These are phyloP conservation scores for Rhytidiadelphus loreus DNA, from an alignment of 225 moss, liverwort and hornwort genomes.

Conservation along the genomic window DNA sequence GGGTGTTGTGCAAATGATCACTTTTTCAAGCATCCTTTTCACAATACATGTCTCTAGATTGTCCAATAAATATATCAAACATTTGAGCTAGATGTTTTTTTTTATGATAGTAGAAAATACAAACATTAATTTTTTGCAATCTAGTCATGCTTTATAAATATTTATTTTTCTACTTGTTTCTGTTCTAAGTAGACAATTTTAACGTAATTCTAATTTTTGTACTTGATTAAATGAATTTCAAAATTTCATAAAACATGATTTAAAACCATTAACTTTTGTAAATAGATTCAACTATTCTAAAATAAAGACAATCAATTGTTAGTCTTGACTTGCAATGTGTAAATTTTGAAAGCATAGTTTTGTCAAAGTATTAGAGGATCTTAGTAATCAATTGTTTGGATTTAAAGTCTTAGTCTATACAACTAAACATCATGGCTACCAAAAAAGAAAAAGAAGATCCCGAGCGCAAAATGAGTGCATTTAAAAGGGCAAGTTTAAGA, in stretches of 20 bases:
- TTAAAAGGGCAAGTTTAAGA: background rate
- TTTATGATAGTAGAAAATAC: fast-evolving
- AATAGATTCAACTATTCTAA: background rate
- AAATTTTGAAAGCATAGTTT: background rate
- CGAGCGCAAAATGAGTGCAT: background rate
- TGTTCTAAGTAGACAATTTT: no score
- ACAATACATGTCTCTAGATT: background rate
- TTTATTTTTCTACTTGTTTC: background rate
- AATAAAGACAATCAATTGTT: background rate
- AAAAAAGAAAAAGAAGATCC: background rate
- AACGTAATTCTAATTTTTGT: background rate
- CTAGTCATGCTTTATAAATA: background rate
- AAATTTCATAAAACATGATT: no score
- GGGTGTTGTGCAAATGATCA: background rate
- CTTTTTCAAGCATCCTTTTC: background rate
- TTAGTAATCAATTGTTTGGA: background rate
- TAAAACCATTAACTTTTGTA: background rate
- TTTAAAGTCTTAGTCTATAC: background rate
- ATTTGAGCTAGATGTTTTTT: background rate
- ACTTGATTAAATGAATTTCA: no score
- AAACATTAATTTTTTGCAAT: no score
- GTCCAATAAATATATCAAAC: no score
- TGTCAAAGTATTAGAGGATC: background rate
- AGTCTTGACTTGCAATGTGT: fast-evolving
- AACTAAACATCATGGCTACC: background rate